Percentiles rank a stretch among this genome's conserved stretches.
Evolutionary conservation across 2,329 filamentous ascomycete genomes (phyloP).

Genomic region (Arthrobotrys iridis): DNA sequence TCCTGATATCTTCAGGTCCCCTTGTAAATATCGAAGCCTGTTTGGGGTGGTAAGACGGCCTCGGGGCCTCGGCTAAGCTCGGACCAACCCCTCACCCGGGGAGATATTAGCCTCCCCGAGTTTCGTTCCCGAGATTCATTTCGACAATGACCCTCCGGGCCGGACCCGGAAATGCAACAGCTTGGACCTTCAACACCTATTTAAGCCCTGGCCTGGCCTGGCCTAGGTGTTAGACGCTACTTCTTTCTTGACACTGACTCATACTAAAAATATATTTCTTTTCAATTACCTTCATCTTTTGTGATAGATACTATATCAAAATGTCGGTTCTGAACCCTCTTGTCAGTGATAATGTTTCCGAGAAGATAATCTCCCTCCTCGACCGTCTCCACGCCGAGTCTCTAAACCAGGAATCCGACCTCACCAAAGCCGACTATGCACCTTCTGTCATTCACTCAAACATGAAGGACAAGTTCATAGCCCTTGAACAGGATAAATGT

Average conservation of each 20-base stretch:
- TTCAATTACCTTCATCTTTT: neutral
- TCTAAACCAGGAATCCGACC: slow-evolving; percentile 59
- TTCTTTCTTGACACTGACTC: slow-evolving; percentile 1
- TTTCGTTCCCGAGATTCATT: neutral
- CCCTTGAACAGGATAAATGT: slow-evolving; percentile 70
- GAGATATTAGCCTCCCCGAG: slow-evolving; percentile 11
- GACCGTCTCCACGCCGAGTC: slow-evolving; percentile 60
- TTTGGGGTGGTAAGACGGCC: slow-evolving; percentile 6
- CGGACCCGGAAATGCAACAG: slow-evolving; percentile 39
- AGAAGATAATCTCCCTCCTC: slow-evolving; percentile 61
- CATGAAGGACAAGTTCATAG: slow-evolving; percentile 70
- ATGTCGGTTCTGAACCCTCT: slow-evolving; percentile 57
- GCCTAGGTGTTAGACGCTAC: too few species aligned
- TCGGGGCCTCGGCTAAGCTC: slow-evolving; percentile 34
- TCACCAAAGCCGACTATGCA: slow-evolving; percentile 54
- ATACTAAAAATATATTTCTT: neutral
- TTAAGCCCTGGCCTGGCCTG: neutral
- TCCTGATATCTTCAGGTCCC: slow-evolving; percentile 34
- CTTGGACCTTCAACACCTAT: slow-evolving; percentile 11
- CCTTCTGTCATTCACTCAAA: slow-evolving; percentile 60
- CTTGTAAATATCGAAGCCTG: neutral
- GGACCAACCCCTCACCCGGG: slow-evolving; percentile 51
- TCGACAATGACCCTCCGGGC: slow-evolving; percentile 12
- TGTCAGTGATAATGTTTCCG: slow-evolving; percentile 56
- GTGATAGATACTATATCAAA: neutral